These are phyloP conservation scores for Meredithiella fracta DNA, from an alignment of 2,329 filamentous ascomycete species.

Conservation along the genomic window DNA sequence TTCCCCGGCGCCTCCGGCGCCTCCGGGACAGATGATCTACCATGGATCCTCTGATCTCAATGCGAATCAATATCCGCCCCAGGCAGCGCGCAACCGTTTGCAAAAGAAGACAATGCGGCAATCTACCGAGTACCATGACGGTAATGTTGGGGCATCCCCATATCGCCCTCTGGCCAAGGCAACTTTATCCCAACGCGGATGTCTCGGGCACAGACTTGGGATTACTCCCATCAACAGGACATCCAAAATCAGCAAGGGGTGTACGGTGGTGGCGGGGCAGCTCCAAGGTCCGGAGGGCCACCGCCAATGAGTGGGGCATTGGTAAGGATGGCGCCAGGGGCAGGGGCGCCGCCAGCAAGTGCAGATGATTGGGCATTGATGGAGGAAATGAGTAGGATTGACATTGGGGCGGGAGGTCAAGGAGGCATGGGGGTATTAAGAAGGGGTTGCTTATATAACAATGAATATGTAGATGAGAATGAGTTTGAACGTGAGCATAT, in stretches of 20 bases:
- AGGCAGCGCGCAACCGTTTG: conserved; percentile 35
- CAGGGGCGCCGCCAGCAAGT: conserved; percentile 21
- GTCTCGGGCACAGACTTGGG: conserved; percentile 34
- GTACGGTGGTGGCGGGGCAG: not conserved
- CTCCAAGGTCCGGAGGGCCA: conserved; percentile 49
- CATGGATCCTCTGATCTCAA: conserved; percentile 17
- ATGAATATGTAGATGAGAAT: not conserved
- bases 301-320: conserved; percentile 28
- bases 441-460: conserved; percentile 12
- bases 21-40: conserved; percentile 19
- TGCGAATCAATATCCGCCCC: conserved; percentile 19
- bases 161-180: conserved; percentile 26
- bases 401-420: conserved; percentile 43
- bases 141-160: conserved; percentile 26
- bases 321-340: conserved; percentile 18
- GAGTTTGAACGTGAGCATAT: no score
- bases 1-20: conserved; percentile 26
- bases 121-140: conserved; percentile 21
- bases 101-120: conserved; percentile 43
- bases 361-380: conserved; percentile 42
- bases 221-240: conserved; percentile 22
- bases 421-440: conserved; percentile 31
- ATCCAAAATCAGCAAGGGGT: not conserved
- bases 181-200: conserved; percentile 27
- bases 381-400: conserved; percentile 53